Conservation (phyloP, 768 basidiomycete genomes). For the Lactarius pseudohatsudake region DNA sequence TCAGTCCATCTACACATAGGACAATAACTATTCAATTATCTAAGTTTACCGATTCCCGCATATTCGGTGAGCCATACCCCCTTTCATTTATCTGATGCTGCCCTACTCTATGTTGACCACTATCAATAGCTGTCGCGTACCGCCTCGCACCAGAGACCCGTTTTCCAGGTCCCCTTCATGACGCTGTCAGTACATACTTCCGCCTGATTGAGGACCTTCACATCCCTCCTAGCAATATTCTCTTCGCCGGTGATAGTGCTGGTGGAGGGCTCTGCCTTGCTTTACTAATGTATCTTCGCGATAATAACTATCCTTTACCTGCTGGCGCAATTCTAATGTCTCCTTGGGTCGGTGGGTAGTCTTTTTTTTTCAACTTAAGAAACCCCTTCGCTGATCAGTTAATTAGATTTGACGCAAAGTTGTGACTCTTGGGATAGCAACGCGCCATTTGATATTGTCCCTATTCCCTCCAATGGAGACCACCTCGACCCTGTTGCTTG, state of each 20-base stretch:
- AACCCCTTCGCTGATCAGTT: constrained; percentile 11
- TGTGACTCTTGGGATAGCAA: constrained; percentile 98
- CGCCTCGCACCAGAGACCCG: constrained; percentile 93
- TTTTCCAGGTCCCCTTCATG: constrained; percentile 88
- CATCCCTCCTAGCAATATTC: constrained; percentile 88
- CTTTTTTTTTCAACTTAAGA: constrained; percentile 1
- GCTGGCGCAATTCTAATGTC: constrained; percentile 87
- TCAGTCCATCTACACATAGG: constrained; percentile 87
- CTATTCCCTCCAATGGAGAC: constrained; percentile 66
- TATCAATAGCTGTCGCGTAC: constrained; percentile 78
- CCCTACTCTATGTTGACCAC: neutral
- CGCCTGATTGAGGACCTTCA: constrained; percentile 84
- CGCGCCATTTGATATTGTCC: constrained; percentile 79
- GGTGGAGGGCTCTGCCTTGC: constrained; percentile 88
- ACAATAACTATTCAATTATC: constrained; percentile 88
- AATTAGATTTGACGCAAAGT: constrained; percentile 87
- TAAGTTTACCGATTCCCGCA: constrained; percentile 83
- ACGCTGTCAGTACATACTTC: constrained; percentile 85
- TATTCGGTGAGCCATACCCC: constrained; percentile 61
- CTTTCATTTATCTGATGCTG: neutral
- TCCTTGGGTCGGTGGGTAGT: constrained; percentile 87
- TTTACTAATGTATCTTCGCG: constrained; percentile 90
- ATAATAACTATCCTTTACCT: constrained; percentile 82
- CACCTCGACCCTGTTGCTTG: constrained; percentile 94
- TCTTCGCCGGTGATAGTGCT: constrained; percentile 89